Evolutionary conservation across 768 basidiomycete genomes (phyloP), one percentile per base, ranked within the genome.

Genomic region (Holtermanniella nyarrowii): DNA sequence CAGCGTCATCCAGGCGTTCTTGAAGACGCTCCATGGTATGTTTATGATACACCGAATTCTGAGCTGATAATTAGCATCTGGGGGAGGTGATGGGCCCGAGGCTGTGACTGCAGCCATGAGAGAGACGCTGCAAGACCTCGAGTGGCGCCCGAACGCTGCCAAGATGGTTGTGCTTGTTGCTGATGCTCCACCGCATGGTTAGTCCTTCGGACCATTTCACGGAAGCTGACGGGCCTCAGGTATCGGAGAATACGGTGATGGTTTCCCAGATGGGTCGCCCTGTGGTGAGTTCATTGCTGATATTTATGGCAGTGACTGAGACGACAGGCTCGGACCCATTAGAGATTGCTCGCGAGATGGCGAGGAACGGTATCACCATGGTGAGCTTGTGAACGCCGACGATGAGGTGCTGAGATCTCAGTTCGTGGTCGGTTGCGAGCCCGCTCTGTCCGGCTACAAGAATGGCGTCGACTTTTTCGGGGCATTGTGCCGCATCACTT

Each of bases 381-480:
- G 91, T 88, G 68, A 66, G 83, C 72, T 21, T 10, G 10, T 16
- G 40, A 0, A 25, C 26, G 16, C 3, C 23, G 26, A 7, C 49
- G 12, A 31, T 21, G 24, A 22, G 12, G 12, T 46, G 22, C 43
- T 53, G 25, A 50, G 42, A 24, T 49, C 26, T 53, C 70, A 95
- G 89, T 96, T 96, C 75, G 90, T 95, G 70, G 93, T 97, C n/a
- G 93, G 93, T 24, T 97, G 93, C 74, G 93, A 97, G 72, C 91
- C 93, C 51, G 68, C 66, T 2, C 48, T 70, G 16, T 70, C 69
- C n/a, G 56, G 58, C 26, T 70, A 70, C 48, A 61, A 69, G 57
- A 66, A 59, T 48, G 69, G 66, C 3, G 59, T 67, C 51, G 91
- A 96, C 72, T 91, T 93, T 71, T 96, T 86, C 75, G 83, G 85